Evolutionary conservation across 306 rosid species (phyloP), one percentile per base, ranked within the genome.

Genomic region (Parietaria judaica): DNA sequence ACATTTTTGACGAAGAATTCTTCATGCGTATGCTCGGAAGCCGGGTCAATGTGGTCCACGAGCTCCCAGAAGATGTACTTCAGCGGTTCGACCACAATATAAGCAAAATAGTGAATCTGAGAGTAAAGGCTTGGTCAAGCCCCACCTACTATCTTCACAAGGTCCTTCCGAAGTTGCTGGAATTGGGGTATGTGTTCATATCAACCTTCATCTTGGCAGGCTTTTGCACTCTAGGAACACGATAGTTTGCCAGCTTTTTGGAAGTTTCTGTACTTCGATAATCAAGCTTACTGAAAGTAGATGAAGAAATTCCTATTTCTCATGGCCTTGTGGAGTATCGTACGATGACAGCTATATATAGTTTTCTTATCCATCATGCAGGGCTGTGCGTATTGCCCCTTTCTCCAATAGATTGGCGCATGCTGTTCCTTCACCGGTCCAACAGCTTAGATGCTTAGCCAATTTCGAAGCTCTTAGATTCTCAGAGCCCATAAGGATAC

Each of bases 71-170:
- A 31, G 94, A 86, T 73, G 53, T 86, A 60, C 95, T 86, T 48
- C 83, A 76, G 83, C 84, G 36, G 69, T 92, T 77, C 69, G 85
- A 88, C 81, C 73, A 86, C 74, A 88, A 88, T 81, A 86, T 86
- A 69, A 92, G 98, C 74, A 91, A 78, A 73, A 88, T 92, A 69
- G 94, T 88, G 64, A 92, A 92, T 77, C 85, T 92, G 74, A 78
- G 98, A 71, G 85, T 92, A 70, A 92, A 92, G 82, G 98, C 82
- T 61, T 92, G 96, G 98, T 86, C 98, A 49, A 88, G 94, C 81
- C 69, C 96, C 16, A 54, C 83, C 66, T 70, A 92, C 80, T 92
- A 92, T 88, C 77, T 88, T 64, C 92, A 82, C 46, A 92, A 88
- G 80, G 98, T 92, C 73, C 96, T 92, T 70, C 98, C 98, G 6